Conservation (phyloP, 179 eudicot species). For the Beta corolliflora region DNA sequence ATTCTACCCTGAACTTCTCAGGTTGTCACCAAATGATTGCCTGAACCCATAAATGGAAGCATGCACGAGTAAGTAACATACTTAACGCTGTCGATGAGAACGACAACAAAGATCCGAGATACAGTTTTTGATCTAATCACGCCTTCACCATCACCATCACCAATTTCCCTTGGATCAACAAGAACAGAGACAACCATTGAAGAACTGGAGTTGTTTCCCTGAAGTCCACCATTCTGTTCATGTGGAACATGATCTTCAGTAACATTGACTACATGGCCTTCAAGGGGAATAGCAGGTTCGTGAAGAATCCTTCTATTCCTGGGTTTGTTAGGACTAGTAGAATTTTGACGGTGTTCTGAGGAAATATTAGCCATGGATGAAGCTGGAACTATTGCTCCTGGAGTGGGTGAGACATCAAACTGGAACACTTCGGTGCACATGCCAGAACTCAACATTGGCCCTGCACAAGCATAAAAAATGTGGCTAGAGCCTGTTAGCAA, state of each 20-base stretch:
- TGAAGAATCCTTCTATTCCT: conserved; percentile 82
- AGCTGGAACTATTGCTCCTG: conserved; percentile 81
- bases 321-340: conserved; percentile 47
- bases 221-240: conserved; percentile 45
- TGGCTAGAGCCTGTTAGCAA: conserved; percentile 9
- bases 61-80: conserved; percentile 96
- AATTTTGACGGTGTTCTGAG: conserved; percentile 39
- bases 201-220: conserved; percentile 51
- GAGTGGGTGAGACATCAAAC: conserved; percentile 72
- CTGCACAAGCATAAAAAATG: conserved; percentile 42
- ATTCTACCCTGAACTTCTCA: conserved; percentile 24
- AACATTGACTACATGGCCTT: conserved; percentile 43
- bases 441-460: conserved; percentile 88
- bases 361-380: conserved; percentile 50
- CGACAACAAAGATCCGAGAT: conserved; percentile 87
- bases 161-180: conserved; percentile 85
- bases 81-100: conserved; percentile 86
- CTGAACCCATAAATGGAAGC: conserved; percentile 76
- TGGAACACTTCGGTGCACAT: conserved; percentile 98
- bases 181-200: conserved; percentile 95
- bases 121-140: conserved; percentile 70
- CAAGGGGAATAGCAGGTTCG: conserved; percentile 57
- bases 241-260: conserved; percentile 45
- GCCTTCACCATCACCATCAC: conserved; percentile 63
- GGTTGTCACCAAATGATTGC: conserved; percentile 60